These are phyloP conservation scores for Xylaria castorea DNA, from an alignment of 495 filamentous ascomycete species.

Conservation along the genomic window DNA sequence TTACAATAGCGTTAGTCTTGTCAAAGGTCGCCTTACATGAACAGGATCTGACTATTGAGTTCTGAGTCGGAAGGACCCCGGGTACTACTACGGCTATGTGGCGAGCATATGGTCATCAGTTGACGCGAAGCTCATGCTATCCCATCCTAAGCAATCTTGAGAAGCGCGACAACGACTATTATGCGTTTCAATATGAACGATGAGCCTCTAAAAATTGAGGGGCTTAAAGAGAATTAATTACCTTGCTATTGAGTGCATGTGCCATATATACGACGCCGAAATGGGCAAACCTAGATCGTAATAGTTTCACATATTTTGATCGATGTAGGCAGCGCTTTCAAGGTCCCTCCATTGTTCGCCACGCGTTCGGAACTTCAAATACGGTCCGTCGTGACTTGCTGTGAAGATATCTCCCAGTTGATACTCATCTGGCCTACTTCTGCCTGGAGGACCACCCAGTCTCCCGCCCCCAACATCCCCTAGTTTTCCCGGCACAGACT, in stretches of 20 bases:
- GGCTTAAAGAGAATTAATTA: too few relatives aligned
- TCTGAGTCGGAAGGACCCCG: neutral
- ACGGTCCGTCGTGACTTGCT: constrained; percentile 19
- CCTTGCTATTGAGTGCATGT: neutral
- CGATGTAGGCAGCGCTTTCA: neutral
- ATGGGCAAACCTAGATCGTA: neutral
- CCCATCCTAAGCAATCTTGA: neutral
- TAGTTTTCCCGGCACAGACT: constrained; percentile 30
- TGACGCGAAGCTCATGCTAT: neutral
- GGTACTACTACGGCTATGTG: neutral
- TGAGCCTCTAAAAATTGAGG: neutral
- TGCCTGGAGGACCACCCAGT: neutral
- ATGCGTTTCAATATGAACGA: neutral
- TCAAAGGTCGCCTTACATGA: too few relatives aligned
- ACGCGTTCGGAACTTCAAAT: constrained; percentile 14
- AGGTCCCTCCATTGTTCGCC: constrained; percentile 19
- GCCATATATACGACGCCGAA: neutral
- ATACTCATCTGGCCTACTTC: constrained; percentile 42
- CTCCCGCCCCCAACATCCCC: constrained; percentile 26
- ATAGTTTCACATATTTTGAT: neutral
- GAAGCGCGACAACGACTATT: neutral
- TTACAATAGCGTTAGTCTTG: too few relatives aligned
- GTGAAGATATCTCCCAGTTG: constrained; percentile 43
- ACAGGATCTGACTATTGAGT: too few relatives aligned
- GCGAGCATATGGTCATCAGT: neutral